Evolutionary conservation across 768 basidiomycete genomes (phyloP), one percentile per base, ranked within the genome.

Genomic region (Rhodosporidiobolus odoratus): DNA sequence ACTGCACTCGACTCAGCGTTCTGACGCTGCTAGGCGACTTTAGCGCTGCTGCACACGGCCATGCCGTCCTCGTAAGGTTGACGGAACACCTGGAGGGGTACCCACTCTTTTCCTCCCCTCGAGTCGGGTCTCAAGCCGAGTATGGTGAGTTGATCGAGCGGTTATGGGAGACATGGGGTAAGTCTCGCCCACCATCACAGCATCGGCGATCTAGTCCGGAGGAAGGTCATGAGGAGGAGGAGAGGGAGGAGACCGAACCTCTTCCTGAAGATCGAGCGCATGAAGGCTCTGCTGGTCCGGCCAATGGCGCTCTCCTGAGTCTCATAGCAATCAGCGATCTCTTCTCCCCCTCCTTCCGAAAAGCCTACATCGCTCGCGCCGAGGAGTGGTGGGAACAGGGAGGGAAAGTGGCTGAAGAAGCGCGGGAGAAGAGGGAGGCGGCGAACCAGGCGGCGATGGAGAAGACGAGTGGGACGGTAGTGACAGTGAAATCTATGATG

Each of bases 21-120:
- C 82, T 86, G 50, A 82, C 93, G 66, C 85, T 94, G 83, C 84
- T 92, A 25, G 91, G 87, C 8, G 89, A 92, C 71, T 87, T 92
- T 75, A 76, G 82, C 3, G 79, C 81, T 17, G 80, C 91, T 38
- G 80, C 91, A 17, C 83, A 85, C 13, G 84, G 85, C 0, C 92
- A 92, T 75, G 80, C 84, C 38, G 86, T 84, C 63, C 84, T 88
- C 3, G 87, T 89, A 0, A 80, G 84, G 19, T 80, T 91, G 34
- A 86, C 92, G 13, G 89, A 92, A 68, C 88, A 88, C 3, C 83
- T 92, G 48, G 92, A 92, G 78, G 91, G 91, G 16, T 92, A 90
- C 79, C 92, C 92, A 13, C 84, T 94, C 57, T 94, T 94, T 79
- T 81, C 91, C 0, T 89, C 90, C 15, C 89, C 92, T 21, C 83